These are phyloP conservation scores for Calonectria ilicicola DNA, from an alignment of 2,329 filamentous ascomycete genomes.

Conservation along the genomic window DNA sequence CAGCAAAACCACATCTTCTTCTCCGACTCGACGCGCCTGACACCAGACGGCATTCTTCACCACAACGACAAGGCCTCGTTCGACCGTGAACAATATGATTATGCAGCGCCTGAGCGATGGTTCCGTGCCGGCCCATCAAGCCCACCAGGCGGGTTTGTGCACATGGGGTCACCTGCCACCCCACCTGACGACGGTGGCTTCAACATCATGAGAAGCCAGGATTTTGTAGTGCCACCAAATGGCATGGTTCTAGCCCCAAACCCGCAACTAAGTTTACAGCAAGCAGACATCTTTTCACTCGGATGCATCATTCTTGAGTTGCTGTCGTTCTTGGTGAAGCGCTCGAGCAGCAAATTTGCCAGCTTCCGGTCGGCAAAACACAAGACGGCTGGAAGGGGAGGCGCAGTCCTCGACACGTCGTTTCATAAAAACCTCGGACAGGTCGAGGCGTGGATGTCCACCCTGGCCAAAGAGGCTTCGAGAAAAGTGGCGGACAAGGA, in stretches of 20 bases:
- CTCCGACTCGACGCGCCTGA: constrained; percentile 68
- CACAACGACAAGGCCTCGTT: constrained; percentile 62
- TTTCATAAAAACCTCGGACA: constrained; percentile 79
- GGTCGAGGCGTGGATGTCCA: constrained; percentile 75
- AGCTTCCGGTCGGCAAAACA: constrained; percentile 75
- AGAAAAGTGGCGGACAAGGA: constrained; percentile 56
- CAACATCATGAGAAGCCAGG: constrained; percentile 50
- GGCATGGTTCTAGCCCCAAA: constrained; percentile 53
- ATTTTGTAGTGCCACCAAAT: constrained; percentile 39
- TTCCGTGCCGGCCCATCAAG: constrained; percentile 55
- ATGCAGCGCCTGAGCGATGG: constrained; percentile 77
- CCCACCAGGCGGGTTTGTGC: constrained; percentile 49
- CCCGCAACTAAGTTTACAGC: constrained; percentile 63
- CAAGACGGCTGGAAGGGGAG: constrained; percentile 68
- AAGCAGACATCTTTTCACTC: constrained; percentile 79
- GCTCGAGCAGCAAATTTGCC: constrained; percentile 73
- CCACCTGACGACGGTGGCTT: constrained; percentile 51
- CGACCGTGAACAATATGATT: constrained; percentile 79
- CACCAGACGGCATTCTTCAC: constrained; percentile 55
- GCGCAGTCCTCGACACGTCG: constrained; percentile 74
- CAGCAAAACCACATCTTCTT: constrained; percentile 75
- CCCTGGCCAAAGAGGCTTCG: constrained; percentile 69
- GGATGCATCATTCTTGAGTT: constrained; percentile 81
- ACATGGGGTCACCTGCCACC: constrained; percentile 40
- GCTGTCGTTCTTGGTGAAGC: constrained; percentile 76